Base-by-base conservation (phyloP, 805 yeast species). In the Myxozyma mucilagina region DNA sequence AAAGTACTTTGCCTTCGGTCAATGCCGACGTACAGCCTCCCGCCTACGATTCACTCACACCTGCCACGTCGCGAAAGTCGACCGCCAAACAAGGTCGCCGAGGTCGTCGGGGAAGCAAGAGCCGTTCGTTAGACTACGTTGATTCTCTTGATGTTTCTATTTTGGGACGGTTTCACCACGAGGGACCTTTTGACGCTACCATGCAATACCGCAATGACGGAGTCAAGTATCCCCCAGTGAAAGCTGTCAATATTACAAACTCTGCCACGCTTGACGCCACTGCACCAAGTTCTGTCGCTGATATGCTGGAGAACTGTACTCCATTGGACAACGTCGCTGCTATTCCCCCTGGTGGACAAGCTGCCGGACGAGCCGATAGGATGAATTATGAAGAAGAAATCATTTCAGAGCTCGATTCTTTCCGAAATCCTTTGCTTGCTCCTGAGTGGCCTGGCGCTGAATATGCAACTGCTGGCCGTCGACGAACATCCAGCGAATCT, bases 101-200 rank as follows among this genome's bases (percentile, higher is more conserved):
- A 10, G 42, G 13, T 31, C 42, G 49, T 42, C 31, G 34, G 16
- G 36, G 50, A 14, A n/a, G 36, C 29, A 29, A 41, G 9, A 47
- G 47, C 53, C 44, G 29, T 39, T 18, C 39, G 43, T 13, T 29
- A 13, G 49, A 54, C 53, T 39, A 31, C 34, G 42, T 45, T 35
- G 61, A 57, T 31, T 16, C 56, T 11, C 20, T 57, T 16, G 56
- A 50, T 20, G 41, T 20, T 54, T 18, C 52, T 5, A 16, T 44
- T n/a, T 13, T 16, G 29, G 53, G 41, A 13, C 24, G 35, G 13
- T 57, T 42, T 45, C 66, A 57, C 31, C 67, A 63, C 50, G 67
- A 60, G 36, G 67, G 67, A 3, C 67, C 67, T 1, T 63, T 53
- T 42, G 67, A 63, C 24, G 49, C 58, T 4, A 48, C 67, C 14